Evolutionary conservation across 345 rosid species (phyloP).

Genomic region (Lepidium sativum): DNA sequence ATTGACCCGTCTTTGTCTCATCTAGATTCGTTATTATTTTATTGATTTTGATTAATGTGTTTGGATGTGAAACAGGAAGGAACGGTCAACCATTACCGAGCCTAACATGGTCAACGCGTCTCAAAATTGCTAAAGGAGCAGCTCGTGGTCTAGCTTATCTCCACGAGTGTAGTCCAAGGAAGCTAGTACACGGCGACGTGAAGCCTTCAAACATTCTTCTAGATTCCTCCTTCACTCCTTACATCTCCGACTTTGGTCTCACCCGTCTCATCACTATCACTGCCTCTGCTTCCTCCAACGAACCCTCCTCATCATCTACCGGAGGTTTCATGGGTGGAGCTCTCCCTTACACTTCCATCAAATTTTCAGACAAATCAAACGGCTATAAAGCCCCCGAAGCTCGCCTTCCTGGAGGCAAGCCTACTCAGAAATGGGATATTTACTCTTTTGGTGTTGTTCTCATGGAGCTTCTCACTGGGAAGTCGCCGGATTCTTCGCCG

Average conservation of each 20-base stretch:
- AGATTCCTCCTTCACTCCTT: slow-evolving; percentile 63
- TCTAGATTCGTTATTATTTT: neutral
- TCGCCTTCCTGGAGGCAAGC: slow-evolving; percentile 48
- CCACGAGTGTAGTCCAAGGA: slow-evolving; percentile 95
- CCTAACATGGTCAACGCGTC: slow-evolving; percentile 82
- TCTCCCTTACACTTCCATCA: slow-evolving; percentile 61
- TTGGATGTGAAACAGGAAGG: slow-evolving; percentile 39
- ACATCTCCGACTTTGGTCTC: slow-evolving; percentile 84
- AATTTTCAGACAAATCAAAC: slow-evolving; percentile 41
- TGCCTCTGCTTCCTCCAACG: slow-evolving; percentile 29
- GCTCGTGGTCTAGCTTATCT: slow-evolving; percentile 94
- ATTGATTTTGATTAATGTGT: neutral
- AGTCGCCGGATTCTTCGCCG: slow-evolving; percentile 80
- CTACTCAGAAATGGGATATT: slow-evolving; percentile 82
- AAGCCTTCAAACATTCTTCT: slow-evolving; percentile 92
- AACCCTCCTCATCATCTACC: slow-evolving; percentile 24
- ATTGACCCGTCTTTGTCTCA: slow-evolving; percentile 17
- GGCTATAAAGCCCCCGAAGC: slow-evolving; percentile 86
- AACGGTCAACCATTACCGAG: slow-evolving; percentile 66
- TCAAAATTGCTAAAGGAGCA: slow-evolving; percentile 74
- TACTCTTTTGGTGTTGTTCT: slow-evolving; percentile 80
- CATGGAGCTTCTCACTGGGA: slow-evolving; percentile 81
- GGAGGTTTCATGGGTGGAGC: slow-evolving; percentile 82
- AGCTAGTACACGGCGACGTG: slow-evolving; percentile 80
- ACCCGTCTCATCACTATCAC: slow-evolving; percentile 70